Evolutionary conservation across 2,329 filamentous ascomycete species (phyloP).

Genomic region (Trematosphaeria pertusa): DNA sequence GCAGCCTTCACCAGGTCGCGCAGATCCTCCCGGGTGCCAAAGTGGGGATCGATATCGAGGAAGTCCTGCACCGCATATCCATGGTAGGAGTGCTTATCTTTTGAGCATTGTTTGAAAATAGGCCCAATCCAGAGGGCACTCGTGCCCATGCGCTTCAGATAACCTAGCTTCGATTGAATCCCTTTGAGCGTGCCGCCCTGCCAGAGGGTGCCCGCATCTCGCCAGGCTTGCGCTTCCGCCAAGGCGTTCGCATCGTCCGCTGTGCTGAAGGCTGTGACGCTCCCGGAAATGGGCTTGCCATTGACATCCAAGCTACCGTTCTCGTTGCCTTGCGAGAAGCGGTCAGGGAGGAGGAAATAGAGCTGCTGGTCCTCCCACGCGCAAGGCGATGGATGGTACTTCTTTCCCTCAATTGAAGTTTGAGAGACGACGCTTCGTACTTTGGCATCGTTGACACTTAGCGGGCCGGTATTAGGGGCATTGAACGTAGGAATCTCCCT

Average conservation of each 20-base stretch:
- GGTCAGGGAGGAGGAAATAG: constrained; percentile 30
- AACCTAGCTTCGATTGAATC: constrained; percentile 28
- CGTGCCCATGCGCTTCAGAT: constrained; percentile 26
- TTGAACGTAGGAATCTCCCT: background rate
- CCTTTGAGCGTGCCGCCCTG: constrained; percentile 26
- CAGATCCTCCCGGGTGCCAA: constrained; percentile 28
- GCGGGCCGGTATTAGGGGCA: background rate
- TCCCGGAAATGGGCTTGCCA: constrained; percentile 4
- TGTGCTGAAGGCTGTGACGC: constrained; percentile 3
- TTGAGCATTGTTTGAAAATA: constrained; percentile 29
- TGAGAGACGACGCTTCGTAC: constrained; percentile 5
- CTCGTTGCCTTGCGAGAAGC: constrained; percentile 24
- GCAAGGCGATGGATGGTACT: constrained; percentile 20
- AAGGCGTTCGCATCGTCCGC: constrained; percentile 15
- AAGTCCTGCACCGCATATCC: constrained; percentile 32
- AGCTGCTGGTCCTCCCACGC: constrained; percentile 31
- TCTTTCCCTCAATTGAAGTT: background rate
- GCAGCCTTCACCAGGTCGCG: constrained; percentile 24
- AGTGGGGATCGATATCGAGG: constrained; percentile 26
- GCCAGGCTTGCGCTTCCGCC: constrained; percentile 12
- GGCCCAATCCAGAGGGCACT: constrained; percentile 30
- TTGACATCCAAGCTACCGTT: constrained; percentile 3
- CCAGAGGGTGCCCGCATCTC: constrained; percentile 15
- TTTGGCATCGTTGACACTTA: constrained; percentile 6
- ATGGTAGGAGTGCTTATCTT: constrained; percentile 22